These are phyloP conservation scores for Furcasterigmium furcatum DNA, from an alignment of 2,329 filamentous ascomycete genomes.

Conservation along the genomic window DNA sequence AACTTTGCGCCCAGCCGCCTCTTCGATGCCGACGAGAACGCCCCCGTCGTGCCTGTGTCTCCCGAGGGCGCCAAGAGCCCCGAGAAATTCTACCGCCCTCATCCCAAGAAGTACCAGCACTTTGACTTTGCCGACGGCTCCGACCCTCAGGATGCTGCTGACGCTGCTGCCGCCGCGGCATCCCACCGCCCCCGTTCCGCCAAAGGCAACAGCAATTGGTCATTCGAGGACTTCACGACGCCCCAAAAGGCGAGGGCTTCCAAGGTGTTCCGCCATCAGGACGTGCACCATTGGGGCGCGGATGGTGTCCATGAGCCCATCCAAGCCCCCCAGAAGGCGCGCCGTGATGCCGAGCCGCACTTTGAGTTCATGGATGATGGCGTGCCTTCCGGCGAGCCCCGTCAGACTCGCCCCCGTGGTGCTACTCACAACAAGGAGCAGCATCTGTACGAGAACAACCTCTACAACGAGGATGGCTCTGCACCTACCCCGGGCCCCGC, in stretches of 20 bases:
- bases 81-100: conserved; percentile 54
- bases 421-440: conserved; percentile 64
- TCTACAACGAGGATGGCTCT: conserved; percentile 59
- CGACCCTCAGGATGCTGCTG: conserved; percentile 44
- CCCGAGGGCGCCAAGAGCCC: conserved; percentile 35
- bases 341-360: conserved; percentile 79
- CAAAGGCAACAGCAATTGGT: conserved; percentile 76
- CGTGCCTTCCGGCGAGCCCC: conserved; percentile 49
- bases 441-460: conserved; percentile 73
- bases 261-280: conserved; percentile 60
- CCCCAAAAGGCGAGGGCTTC: conserved; percentile 67
- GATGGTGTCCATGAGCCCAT: conserved; percentile 53
- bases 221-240: conserved; percentile 83
- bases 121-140: conserved; percentile 75
- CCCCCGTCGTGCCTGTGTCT: conserved; percentile 35
- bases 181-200: conserved; percentile 35
- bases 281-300: conserved; percentile 76
- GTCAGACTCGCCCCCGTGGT: conserved; percentile 45
- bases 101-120: conserved; percentile 80
- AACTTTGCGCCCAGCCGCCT: conserved; percentile 62
- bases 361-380: conserved; percentile 82
- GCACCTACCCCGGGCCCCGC: conserved; percentile 31
- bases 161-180: conserved; percentile 37
- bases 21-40: conserved; percentile 52
- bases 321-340: conserved; percentile 53